Evolutionary conservation across 305 asterid genomes (phyloP).

Genomic region (Fraxinus xanthoxyloides): DNA sequence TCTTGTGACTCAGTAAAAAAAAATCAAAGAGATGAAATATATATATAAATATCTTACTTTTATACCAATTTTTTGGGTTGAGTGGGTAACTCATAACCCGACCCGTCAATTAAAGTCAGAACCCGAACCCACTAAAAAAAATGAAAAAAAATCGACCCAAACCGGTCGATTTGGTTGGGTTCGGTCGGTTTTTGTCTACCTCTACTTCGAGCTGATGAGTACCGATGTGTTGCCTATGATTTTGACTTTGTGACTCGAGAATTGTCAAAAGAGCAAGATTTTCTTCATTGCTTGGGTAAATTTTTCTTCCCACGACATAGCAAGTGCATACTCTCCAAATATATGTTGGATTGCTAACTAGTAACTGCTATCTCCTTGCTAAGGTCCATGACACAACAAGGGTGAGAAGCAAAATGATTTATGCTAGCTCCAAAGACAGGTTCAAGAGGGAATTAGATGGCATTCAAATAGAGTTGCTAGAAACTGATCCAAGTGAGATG

Average conservation of each 20-base stretch:
- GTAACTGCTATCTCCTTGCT: not conserved
- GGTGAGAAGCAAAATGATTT: conserved; percentile 43
- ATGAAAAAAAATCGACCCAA: too few relatives aligned
- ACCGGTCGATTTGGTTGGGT: too few relatives aligned
- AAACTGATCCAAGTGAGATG: conserved; percentile 42
- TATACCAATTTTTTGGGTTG: too few relatives aligned
- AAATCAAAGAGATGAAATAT: too few relatives aligned
- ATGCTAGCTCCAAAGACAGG: conserved; percentile 43
- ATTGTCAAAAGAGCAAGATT: conserved; percentile 44
- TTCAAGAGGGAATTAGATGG: conserved; percentile 49
- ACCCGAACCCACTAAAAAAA: too few relatives aligned
- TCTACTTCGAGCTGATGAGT: conserved; percentile 40
- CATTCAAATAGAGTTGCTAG: conserved; percentile 38
- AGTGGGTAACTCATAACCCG: too few relatives aligned
- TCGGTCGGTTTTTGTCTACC: too few relatives aligned
- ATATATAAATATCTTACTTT: too few relatives aligned
- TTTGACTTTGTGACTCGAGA: conserved; percentile 38
- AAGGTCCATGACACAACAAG: conserved; percentile 41
- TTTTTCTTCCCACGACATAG: not conserved
- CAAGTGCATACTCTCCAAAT: not conserved
- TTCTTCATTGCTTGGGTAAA: conserved; percentile 44
- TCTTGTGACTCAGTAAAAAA: too few relatives aligned
- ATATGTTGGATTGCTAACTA: not conserved
- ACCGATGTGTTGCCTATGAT: conserved; percentile 36
- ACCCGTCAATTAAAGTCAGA: too few relatives aligned